Evolutionary conservation across 257 asterid species (phyloP), one percentile per base, ranked within the genome.

Genomic region (Penstemon davidsonii): DNA sequence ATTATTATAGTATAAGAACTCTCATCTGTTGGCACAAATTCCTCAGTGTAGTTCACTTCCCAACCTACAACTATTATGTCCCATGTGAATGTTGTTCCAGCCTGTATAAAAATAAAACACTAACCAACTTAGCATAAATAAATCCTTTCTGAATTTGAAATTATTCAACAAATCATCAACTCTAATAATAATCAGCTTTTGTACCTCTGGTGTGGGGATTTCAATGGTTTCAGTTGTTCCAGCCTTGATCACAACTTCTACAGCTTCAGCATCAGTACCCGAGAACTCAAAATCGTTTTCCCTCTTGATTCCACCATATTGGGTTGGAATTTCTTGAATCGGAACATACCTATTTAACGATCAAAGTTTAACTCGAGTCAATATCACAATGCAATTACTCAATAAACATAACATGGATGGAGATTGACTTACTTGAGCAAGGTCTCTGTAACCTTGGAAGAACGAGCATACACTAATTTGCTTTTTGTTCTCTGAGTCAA

Each of bases 11-110:
- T 87, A 2, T 85, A 89, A 5, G 92, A 89, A 37, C 58, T 67
- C 76, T 85, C 92, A 60, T 83, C 83, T 7, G 79, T 58, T 1
- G 96, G 95, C 55, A 89, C 87, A 54, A 87, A 87, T 70, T 87
- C 96, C 68, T 87, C 95, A 7, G 83, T 85, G 73, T 85, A 89
- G 41, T 71, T 83, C 85, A 89, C 95, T 60, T 85, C 95, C 90
- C 96, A 86, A 0, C 92, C 91, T 1, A 80, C 44, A 11, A 87
- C 85, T 11, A 74, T 64, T 4, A 87, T 71, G 71, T 89, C 95
- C 96, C 96, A 89, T 63, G 82, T 80, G 33, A 74, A 77, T 75
- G 90, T 87, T 0, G 86, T 81, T 66, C 89, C 94, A 67, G 78
- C 75, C 96, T 88, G 86, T 59, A 40, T 55, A 37, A 71, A 12